Conservation (phyloP, 73 alveolate genomes). For the Tetrahymena malaccensis region DNA sequence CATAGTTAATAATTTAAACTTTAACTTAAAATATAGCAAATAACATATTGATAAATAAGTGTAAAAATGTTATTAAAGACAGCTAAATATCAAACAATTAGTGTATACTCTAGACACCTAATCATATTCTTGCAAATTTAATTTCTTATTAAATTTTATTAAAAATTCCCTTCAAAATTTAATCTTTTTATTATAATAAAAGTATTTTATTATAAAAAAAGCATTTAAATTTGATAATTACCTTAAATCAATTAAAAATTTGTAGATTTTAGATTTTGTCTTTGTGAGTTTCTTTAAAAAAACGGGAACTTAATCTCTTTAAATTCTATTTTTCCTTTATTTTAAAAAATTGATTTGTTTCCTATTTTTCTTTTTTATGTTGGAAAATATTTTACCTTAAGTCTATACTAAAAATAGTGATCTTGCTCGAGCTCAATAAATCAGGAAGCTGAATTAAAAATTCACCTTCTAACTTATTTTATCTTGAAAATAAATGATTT, state of each 20-base stretch:
- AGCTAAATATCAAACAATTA: background rate
- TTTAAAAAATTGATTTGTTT: no score
- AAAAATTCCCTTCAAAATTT: background rate
- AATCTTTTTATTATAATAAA: background rate
- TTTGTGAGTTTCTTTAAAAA: background rate
- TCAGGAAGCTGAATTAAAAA: background rate
- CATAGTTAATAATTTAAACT: no score
- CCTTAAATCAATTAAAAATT: background rate
- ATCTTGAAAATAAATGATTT: background rate
- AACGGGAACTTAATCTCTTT: background rate
- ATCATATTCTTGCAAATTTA: background rate
- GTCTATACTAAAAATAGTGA: background rate
- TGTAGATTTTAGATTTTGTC: background rate
- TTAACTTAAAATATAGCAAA: no score
- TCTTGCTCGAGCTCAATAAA: background rate
- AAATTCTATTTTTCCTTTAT: background rate
- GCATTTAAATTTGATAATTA: no score
- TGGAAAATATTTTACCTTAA: background rate
- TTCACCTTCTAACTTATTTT: background rate
- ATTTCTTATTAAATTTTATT: background rate
- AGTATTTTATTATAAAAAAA: no score
- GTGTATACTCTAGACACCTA: background rate
- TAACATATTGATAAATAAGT: no score
- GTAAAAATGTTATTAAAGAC: no score
- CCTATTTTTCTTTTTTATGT: no score